Evolutionary conservation across 1,284 basidiomycete genomes (phyloP), one percentile per base, ranked within the genome.

Genomic region (Coniferiporia sulphurascens): DNA sequence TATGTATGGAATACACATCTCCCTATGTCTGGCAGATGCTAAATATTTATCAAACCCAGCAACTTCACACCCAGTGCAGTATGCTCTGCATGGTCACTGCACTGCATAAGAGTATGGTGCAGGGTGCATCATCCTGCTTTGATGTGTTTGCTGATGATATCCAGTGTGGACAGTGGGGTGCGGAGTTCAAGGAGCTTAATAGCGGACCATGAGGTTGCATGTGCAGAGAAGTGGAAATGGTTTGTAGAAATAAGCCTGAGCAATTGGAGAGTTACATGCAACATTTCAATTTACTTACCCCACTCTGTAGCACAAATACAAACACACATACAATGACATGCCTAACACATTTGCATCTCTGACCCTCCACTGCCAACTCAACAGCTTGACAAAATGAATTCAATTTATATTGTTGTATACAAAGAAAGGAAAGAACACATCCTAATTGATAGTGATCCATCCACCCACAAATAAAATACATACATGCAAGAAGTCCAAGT

Each of bases 31-130:
- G 5, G 6, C 13, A 22, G 34, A 49, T 49, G 50, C 35, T 52
- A 8, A 57, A 49, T 43, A 38, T 48, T 36, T 53, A 4, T 56
- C 55, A 9, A 10, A 38, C 17, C 1, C 59, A 95, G 92, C 65
- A 92, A 97, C 68, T 87, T 97, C 80, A 86, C 87, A 0, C 77
- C 79, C 36, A 97, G 74, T 78, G 91, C 61, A 93, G 91, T 67
- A 90, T 93, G 9, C 78, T 96, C 65, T 79, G 95, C 38, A 93
- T 93, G 4, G 83, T 93, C 45, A 88, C 87, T 21, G 92, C 92
- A 15, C 76, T 97, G 58, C 88, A 86, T 73, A 89, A 85, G 73
- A 81, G 88, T 49, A 70, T 72, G 32, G 78, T 79, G 13, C 72
- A 81, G 12, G 84, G 85, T 1, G 80, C 83, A 27, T 84, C 84